Conservation (phyloP, 2,329 filamentous ascomycete genomes). For the Fusarium sp. region DNA sequence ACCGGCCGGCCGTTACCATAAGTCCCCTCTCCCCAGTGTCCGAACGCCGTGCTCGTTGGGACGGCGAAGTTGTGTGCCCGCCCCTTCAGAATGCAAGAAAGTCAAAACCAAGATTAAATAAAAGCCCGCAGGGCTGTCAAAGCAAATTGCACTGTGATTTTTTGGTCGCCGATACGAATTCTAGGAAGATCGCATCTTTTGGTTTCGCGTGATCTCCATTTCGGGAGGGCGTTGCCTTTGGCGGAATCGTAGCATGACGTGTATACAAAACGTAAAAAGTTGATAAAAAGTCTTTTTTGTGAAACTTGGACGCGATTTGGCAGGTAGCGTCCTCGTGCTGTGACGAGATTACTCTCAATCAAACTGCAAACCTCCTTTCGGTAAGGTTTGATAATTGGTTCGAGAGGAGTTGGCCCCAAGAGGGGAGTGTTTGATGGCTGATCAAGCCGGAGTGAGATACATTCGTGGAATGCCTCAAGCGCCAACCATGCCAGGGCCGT, state of each 20-base stretch:
- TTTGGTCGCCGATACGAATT: conserved; percentile 34
- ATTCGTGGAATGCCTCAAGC: conserved; percentile 54
- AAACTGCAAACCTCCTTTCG: conserved; percentile 25
- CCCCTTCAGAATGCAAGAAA: conserved; percentile 43
- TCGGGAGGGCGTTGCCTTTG: conserved; percentile 33
- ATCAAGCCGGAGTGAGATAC: not conserved
- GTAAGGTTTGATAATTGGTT: conserved; percentile 23
- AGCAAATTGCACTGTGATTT: conserved; percentile 32
- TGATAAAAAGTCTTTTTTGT: conserved; percentile 26
- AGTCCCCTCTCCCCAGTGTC: conserved; percentile 42
- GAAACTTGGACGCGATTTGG: conserved; percentile 14
- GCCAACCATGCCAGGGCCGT: conserved; percentile 69
- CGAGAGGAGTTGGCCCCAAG: not conserved
- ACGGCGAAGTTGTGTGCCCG: conserved; percentile 38
- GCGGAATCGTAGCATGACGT: conserved; percentile 48
- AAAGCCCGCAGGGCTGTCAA: conserved; percentile 36
- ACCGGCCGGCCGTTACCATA: conserved; percentile 34
- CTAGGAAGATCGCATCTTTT: conserved; percentile 27
- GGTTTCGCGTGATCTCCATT: conserved; percentile 17
- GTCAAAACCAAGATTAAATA: conserved; percentile 32
- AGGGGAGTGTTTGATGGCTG: conserved; percentile 5
- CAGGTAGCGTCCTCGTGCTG: conserved; percentile 22
- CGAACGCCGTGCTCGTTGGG: conserved; percentile 51
- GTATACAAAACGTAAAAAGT: conserved; percentile 45
- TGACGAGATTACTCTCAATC: conserved; percentile 1